Base-by-base conservation (phyloP, 148 eudicot species). In the Mesembryanthemum crystallinum region DNA sequence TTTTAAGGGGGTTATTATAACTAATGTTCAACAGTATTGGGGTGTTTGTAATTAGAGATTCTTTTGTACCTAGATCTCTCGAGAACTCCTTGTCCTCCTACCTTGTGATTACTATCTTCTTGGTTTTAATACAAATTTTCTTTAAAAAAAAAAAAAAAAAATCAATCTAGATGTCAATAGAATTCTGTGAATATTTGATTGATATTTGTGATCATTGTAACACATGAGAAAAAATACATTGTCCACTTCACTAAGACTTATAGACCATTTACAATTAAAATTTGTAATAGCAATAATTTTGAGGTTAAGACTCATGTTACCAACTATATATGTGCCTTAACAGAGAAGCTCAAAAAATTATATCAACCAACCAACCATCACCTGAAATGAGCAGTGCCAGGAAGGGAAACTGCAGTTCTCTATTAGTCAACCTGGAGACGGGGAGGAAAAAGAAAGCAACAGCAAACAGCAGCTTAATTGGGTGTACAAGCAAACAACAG, bases 301-400 rank as follows among this genome's bases (percentile, higher is more conserved):
- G 51, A 51, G 61, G 7, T 23, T 29, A 4, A 24, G 64, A 37
- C 63, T 65, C 45, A 52, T 32, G 24, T 33, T 51, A 21, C 62
- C 29, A 65, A 23, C 15, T 35, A 2, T 11, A 0, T 51, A 11
- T 18, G 15, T 21, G 27, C 14, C 27, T 72, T n/a, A 49, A 72
- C 43, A 42, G 59, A 65, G 37, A 73, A 43, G 10, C 0, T 24
- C 30, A 15, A 5, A 52, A 27, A 70, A 61, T 21, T 27, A 75
- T 15, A 43, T 43, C 33, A 72, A 52, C 55, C 25, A 30, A 57
- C 11, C 64, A 74, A 29, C 66, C 75, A 79, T 75, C 84, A 91
- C 98, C 98, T 88, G 98, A 95, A 67, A 95, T 84, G 70, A 95
- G 99, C 77, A 92, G 78, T 30, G 88, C 94, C 85, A 95, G 78